These are phyloP conservation scores for Amanita rimosa DNA, from an alignment of 768 basidiomycete genomes.

Conservation along the genomic window DNA sequence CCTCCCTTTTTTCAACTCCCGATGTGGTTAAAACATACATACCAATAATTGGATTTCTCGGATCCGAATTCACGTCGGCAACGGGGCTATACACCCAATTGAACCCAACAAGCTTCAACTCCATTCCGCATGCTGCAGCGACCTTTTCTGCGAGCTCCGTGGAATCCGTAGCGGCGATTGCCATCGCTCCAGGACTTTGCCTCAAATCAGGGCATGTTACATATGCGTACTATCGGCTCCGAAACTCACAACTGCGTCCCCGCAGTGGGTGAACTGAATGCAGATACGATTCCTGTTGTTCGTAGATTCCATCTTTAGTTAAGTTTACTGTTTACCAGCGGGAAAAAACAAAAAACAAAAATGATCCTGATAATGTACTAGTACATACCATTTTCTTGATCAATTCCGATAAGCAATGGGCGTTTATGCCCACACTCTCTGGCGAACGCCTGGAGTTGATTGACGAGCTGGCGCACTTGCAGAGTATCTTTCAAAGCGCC, in stretches of 20 bases:
- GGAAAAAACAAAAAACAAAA: too few relatives aligned
- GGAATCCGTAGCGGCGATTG: constrained; percentile 44
- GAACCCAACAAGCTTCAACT: constrained; percentile 50
- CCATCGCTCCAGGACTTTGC: constrained; percentile 66
- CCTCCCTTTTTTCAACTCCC: background rate
- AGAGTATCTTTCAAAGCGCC: constrained; percentile 38
- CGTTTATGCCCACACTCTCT: constrained; percentile 40
- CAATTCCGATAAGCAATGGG: constrained; percentile 58
- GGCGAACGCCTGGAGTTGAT: constrained; percentile 42
- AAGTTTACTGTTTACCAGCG: too few relatives aligned
- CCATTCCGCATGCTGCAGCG: constrained; percentile 35
- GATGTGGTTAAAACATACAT: constrained; percentile 9
- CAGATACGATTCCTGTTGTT: too few relatives aligned
- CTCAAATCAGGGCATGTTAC: background rate
- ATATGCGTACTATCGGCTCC: background rate
- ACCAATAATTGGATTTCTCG: constrained; percentile 64
- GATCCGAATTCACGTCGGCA: constrained; percentile 63
- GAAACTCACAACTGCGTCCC: constrained; percentile 63
- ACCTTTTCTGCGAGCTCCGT: constrained; percentile 34
- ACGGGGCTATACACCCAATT: constrained; percentile 69
- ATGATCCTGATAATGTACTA: too few relatives aligned
- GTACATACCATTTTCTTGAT: constrained; percentile 65
- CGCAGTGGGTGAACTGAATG: constrained; percentile 30
- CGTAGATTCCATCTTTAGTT: too few relatives aligned
- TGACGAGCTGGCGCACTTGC: constrained; percentile 38